Evolutionary conservation across 2,329 filamentous ascomycete genomes (phyloP).

Genomic region (Penicillium freii): DNA sequence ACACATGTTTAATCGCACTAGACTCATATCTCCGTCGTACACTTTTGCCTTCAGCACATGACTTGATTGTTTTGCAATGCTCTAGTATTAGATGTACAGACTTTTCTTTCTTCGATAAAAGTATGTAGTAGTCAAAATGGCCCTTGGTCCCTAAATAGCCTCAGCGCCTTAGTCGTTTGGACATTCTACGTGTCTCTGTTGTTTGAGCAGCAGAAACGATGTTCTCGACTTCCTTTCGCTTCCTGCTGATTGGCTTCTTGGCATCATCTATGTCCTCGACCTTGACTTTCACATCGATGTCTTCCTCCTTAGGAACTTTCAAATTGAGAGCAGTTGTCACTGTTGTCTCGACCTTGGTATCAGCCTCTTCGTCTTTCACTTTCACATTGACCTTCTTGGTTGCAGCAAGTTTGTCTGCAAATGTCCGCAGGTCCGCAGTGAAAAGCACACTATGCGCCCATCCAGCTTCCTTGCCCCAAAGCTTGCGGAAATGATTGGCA

Average conservation of each 20-base stretch:
- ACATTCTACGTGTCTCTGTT: conserved; percentile 29
- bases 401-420: conserved; percentile 63
- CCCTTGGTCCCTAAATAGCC: neutral
- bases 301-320: conserved; percentile 27
- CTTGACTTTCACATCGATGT: conserved; percentile 20
- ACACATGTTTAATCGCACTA: neutral
- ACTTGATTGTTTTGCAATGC: neutral
- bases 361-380: conserved; percentile 29
- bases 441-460: conserved; percentile 98
- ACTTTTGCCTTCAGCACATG: neutral
- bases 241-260: conserved; percentile 15
- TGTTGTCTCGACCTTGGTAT: conserved; percentile 29
- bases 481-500: conserved; percentile 78
- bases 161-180: conserved; percentile 30
- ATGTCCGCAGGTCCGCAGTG: conserved; percentile 83
- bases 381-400: conserved; percentile 40
- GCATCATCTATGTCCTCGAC: conserved; percentile 15
- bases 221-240: conserved; percentile 19
- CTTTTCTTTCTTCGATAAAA: neutral
- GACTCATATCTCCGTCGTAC: neutral
- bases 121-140: neutral
- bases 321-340: conserved; percentile 28
- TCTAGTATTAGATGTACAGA: neutral
- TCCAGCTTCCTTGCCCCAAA: conserved; percentile 92
- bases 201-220: conserved; percentile 24